A percentile compares a stretch with the other conserved stretches of the same genome.
phyloP scores from a whole-genome alignment of 2,329 filamentous ascomycete species.

The Fusarium sp. region DNA sequence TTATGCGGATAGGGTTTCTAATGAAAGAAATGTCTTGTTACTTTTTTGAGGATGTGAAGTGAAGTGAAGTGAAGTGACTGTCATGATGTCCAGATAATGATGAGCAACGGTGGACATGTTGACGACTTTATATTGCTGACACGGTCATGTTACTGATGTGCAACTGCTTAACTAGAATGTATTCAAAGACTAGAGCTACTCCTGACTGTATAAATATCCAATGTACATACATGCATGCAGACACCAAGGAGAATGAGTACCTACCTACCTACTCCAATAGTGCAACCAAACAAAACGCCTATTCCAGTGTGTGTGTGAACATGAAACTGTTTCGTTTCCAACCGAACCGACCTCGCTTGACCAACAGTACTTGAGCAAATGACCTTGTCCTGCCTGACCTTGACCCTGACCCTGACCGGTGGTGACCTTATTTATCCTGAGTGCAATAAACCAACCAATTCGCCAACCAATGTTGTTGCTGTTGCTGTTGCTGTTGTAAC shows the following conservation, averaged over 20 bases:
- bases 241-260: background rate
- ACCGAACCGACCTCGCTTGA: background rate
- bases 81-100: background rate
- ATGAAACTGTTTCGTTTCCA: background rate
- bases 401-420: background rate
- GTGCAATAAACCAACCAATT: background rate
- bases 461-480: background rate
- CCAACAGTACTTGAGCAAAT: background rate
- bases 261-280: background rate
- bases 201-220: background rate
- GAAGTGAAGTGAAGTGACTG: background rate
- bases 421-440: background rate
- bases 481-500: background rate
- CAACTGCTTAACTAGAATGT: background rate
- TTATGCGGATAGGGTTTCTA: slow-evolving; percentile 50
- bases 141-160: background rate
- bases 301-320: background rate
- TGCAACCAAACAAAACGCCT: slow-evolving; percentile 5
- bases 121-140: background rate
- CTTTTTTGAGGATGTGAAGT: background rate
- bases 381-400: background rate
- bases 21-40: slow-evolving; percentile 47
- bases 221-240: background rate
- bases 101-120: background rate
- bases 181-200: background rate